A percentile compares a stretch with the other conserved stretches of the same genome.
Conservation (phyloP, 257 asterid species). For the Solanum paucissectum region DNA sequence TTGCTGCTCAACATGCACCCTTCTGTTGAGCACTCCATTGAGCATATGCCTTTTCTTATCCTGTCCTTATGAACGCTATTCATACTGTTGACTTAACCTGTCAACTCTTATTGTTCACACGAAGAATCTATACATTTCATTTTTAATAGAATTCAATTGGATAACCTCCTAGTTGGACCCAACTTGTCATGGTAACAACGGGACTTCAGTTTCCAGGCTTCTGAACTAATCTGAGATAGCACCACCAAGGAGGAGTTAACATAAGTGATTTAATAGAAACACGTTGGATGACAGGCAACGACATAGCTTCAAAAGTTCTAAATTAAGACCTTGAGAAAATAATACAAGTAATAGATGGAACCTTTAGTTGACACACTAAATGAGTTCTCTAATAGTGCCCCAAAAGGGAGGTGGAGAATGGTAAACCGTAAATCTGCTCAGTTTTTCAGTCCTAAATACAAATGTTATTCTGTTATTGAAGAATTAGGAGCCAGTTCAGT, state of each 20-base stretch:
- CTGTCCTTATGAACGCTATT: neutral
- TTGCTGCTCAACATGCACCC: neutral
- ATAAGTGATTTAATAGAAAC: neutral
- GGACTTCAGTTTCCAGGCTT: neutral
- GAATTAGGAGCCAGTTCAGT: neutral
- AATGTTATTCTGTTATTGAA: neutral
- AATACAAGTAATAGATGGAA: neutral
- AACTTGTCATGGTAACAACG: neutral
- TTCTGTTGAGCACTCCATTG: neutral
- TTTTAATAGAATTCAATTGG: neutral
- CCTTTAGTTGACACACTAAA: neutral
- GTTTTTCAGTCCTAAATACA: neutral
- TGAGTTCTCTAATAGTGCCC: neutral
- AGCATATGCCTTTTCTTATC: neutral
- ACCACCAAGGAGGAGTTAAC: neutral
- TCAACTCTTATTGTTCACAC: neutral
- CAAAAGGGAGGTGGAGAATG: neutral
- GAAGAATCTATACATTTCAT: neutral
- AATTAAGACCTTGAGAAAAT: neutral
- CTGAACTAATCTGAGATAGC: neutral
- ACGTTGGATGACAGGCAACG: neutral
- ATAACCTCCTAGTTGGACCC: neutral
- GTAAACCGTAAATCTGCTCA: neutral
- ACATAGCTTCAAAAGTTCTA: neutral
- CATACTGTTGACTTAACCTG: neutral